Conservation (phyloP, 176 grass and related monocot species). For the Rhynchospora pubera region DNA sequence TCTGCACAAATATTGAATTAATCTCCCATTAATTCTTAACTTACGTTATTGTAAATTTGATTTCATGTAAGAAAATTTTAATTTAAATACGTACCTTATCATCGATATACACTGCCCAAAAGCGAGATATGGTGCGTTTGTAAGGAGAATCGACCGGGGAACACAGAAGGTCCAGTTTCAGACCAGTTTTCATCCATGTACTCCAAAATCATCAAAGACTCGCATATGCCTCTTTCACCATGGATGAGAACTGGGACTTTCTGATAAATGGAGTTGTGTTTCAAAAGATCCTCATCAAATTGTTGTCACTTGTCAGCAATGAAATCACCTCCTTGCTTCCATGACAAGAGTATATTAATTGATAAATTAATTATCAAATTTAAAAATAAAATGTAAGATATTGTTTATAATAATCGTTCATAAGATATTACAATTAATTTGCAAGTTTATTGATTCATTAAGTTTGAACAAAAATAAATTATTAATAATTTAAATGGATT, state of each 20-base stretch:
- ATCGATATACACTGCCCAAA: constrained; percentile 43
- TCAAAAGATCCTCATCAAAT: not conserved
- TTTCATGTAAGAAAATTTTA: not conserved
- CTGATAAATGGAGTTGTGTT: constrained; percentile 18
- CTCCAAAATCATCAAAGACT: constrained; percentile 21
- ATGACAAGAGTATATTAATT: too few relatives aligned
- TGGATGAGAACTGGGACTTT: constrained; percentile 27
- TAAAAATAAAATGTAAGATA: too few relatives aligned
- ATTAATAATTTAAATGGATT: too few relatives aligned
- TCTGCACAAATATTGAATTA: not conserved
- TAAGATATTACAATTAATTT: too few relatives aligned
- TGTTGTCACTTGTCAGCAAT: too few relatives aligned
- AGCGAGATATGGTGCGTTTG: constrained; percentile 16
- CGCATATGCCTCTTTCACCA: not conserved
- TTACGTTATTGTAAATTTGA: not conserved
- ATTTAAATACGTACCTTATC: constrained; percentile 35
- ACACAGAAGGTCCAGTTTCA: not conserved
- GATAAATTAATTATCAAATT: too few relatives aligned
- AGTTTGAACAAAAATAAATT: too few relatives aligned
- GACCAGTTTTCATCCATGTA: constrained; percentile 23
- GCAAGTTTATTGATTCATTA: too few relatives aligned
- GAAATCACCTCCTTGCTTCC: too few relatives aligned
- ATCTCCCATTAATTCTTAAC: not conserved
- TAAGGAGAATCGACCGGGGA: constrained; percentile 18
- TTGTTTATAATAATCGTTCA: too few relatives aligned